These are phyloP conservation scores for Linderina pennispora DNA, from an alignment of 192 early-diverging fungal genomes.

Conservation along the genomic window DNA sequence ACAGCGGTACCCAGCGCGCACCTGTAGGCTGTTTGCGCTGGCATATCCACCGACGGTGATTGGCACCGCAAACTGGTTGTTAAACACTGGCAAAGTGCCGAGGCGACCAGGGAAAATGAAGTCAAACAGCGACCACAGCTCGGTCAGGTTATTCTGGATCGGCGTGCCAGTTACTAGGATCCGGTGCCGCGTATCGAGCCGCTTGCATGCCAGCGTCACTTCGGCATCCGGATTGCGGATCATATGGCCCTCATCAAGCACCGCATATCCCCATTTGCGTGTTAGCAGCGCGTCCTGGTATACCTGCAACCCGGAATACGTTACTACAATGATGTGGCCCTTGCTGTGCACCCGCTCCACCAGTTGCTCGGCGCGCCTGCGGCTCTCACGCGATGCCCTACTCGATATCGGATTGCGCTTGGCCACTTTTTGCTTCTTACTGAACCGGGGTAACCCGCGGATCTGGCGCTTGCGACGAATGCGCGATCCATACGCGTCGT, in stretches of 20 bases:
- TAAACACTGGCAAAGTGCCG: slow-evolving; percentile 47
- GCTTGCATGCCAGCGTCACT: slow-evolving; percentile 67
- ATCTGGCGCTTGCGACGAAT: slow-evolving; percentile 29
- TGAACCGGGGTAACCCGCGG: slow-evolving; percentile 7
- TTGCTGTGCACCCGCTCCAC: slow-evolving; percentile 20
- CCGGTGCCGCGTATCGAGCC: slow-evolving; percentile 63
- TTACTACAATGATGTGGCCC: slow-evolving; percentile 84
- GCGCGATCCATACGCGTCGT: slow-evolving; percentile 42
- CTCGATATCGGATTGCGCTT: neutral
- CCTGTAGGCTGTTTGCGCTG: slow-evolving; percentile 82
- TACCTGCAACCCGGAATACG: slow-evolving; percentile 75
- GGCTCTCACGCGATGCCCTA: slow-evolving; percentile 12
- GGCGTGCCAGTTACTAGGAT: slow-evolving; percentile 76
- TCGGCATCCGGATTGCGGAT: slow-evolving; percentile 94
- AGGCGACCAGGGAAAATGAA: slow-evolving; percentile 73
- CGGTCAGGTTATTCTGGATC: slow-evolving; percentile 74
- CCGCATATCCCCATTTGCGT: slow-evolving; percentile 75
- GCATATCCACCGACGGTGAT: slow-evolving; percentile 90
- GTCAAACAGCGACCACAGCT: slow-evolving; percentile 79
- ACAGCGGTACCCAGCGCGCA: slow-evolving; percentile 91
- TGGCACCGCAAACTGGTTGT: slow-evolving; percentile 85
- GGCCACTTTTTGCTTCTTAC: neutral
- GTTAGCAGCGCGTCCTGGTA: slow-evolving; percentile 64
- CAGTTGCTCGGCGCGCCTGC: slow-evolving; percentile 21
- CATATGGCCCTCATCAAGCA: slow-evolving; percentile 96